Conservation (phyloP, 257 asterid species). For the Solanum virginianum region DNA sequence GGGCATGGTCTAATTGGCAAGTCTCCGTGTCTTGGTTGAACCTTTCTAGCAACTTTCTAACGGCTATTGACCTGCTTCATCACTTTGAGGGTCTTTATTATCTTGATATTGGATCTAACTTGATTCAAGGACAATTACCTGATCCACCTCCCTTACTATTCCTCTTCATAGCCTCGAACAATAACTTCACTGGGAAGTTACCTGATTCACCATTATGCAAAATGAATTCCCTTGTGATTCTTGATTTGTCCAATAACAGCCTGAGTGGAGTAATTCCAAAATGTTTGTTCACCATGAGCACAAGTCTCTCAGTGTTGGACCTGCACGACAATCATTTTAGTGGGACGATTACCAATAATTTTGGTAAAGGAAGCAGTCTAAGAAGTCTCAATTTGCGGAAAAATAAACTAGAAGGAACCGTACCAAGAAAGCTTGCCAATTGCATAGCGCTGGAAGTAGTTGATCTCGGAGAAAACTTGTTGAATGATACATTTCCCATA, state of each 20-base stretch:
- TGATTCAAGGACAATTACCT: not conserved
- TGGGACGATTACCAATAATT: conserved; percentile 1
- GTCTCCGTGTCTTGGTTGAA: not conserved
- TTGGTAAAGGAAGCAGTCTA: conserved; percentile 5
- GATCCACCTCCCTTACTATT: not conserved
- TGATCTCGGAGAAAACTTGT: conserved; percentile 11
- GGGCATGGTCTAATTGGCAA: not conserved
- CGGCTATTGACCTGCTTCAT: not conserved
- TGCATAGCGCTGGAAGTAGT: conserved; percentile 15
- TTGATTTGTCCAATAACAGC: not conserved
- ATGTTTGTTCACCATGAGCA: not conserved
- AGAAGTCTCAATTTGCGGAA: conserved; percentile 4
- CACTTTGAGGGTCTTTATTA: not conserved
- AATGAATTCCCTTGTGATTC: not conserved
- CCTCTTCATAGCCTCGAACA: conserved; percentile 1
- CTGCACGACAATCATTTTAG: not conserved
- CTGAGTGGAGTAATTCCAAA: not conserved
- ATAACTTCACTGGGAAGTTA: conserved; percentile 3
- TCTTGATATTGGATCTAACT: not conserved
- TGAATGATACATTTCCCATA: conserved; percentile 18
- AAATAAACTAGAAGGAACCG: conserved; percentile 12
- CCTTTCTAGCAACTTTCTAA: conserved; percentile 1
- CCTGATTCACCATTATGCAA: not conserved
- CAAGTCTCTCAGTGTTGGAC: conserved; percentile 3
- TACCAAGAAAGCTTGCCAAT: conserved; percentile 10